These are phyloP conservation scores for Apiotrichum domesticum DNA, from an alignment of 1,284 basidiomycete genomes.

Conservation along the genomic window DNA sequence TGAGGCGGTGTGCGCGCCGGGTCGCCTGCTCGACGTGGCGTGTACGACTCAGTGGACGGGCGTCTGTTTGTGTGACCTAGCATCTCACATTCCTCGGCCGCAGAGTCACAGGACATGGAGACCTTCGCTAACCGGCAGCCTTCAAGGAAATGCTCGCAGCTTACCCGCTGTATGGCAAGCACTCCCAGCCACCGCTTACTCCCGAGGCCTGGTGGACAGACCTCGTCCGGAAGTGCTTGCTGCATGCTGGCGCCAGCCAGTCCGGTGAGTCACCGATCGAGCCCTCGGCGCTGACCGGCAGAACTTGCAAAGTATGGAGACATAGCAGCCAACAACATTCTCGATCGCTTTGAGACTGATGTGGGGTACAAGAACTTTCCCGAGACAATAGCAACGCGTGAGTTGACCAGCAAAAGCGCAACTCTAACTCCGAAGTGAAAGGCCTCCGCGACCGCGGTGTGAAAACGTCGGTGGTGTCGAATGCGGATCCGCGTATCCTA, in stretches of 20 bases:
- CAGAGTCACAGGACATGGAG: neutral
- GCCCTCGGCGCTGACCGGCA: neutral
- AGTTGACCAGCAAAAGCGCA: constrained; percentile 5
- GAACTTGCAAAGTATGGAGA: constrained; percentile 26
- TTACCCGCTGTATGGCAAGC: constrained; percentile 42
- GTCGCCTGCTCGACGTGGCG: no score
- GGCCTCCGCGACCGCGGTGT: constrained; percentile 30
- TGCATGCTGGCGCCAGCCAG: constrained; percentile 32
- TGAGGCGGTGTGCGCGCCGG: no score
- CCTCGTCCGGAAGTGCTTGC: constrained; percentile 38
- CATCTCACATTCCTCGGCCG: no score
- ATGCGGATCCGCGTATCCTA: constrained; percentile 44
- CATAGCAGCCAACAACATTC: constrained; percentile 21
- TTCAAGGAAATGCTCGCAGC: constrained; percentile 33
- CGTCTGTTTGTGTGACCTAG: no score
- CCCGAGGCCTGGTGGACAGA: constrained; percentile 45
- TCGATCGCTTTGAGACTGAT: constrained; percentile 41
- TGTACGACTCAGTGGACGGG: no score
- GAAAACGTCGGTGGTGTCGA: constrained; percentile 41
- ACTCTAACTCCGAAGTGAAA: constrained; percentile 22
- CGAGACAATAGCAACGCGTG: constrained; percentile 36
- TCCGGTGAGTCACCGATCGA: constrained; percentile 13
- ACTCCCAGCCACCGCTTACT: constrained; percentile 30
- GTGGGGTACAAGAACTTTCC: constrained; percentile 43
- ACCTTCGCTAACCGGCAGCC: constrained; percentile 18